Percentiles rank a stretch among this genome's conserved stretches.
Evolutionary conservation across 2,329 filamentous ascomycete genomes (phyloP).

Genomic region (Venturia carpophila): DNA sequence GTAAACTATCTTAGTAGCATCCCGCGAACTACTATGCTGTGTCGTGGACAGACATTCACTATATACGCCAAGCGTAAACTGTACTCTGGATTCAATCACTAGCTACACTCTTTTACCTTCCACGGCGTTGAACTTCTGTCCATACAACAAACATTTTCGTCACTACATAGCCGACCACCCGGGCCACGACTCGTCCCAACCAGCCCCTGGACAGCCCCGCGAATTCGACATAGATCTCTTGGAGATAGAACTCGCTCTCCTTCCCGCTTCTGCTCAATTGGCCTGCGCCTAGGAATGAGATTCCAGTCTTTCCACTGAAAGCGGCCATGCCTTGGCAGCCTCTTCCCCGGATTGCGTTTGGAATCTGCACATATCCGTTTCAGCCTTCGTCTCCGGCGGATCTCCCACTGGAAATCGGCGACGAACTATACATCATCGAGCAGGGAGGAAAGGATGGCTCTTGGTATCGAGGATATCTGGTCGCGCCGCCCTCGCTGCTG

Average conservation of each 20-base stretch:
- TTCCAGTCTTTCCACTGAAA: neutral
- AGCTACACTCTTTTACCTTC: neutral
- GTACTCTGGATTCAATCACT: neutral
- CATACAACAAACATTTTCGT: neutral
- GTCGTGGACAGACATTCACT: neutral
- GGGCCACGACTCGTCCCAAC: neutral
- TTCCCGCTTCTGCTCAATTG: neutral
- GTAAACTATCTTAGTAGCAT: too few species aligned
- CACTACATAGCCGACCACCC: neutral
- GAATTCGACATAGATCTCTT: neutral
- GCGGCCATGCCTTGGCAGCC: conserved; percentile 87
- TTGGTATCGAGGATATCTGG: conserved; percentile 93
- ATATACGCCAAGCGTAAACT: neutral
- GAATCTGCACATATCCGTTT: conserved; percentile 92
- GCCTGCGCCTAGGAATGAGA: neutral
- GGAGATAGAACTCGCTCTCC: neutral
- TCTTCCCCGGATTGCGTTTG: conserved; percentile 93
- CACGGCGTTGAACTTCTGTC: neutral
- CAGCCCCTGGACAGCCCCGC: conserved; percentile 5
- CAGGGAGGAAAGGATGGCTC: conserved; percentile 76
- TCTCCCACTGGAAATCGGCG: conserved; percentile 91
- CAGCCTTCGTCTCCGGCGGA: conserved; percentile 78
- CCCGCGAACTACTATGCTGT: too few species aligned
- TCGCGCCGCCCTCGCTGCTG: conserved; percentile 86
- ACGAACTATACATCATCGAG: conserved; percentile 98